Percentiles rank a stretch among this genome's conserved stretches.
Evolutionary conservation across 768 basidiomycete species (phyloP).

Genomic region (Suillus alpinus): DNA sequence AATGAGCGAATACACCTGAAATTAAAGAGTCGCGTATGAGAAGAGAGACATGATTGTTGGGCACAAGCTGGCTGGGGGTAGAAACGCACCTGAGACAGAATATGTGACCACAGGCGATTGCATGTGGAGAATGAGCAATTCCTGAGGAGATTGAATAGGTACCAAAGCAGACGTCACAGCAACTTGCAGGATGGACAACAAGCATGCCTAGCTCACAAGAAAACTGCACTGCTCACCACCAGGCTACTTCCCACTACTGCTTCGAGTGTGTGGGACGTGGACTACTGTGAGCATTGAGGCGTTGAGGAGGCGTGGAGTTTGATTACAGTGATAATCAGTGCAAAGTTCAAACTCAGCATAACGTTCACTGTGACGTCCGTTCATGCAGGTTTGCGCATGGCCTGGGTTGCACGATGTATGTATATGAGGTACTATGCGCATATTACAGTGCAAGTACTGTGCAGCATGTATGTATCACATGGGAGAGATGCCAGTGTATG

Average conservation of each 20-base stretch:
- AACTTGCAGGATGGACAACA: slow-evolving; percentile 65
- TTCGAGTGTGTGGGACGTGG: background rate
- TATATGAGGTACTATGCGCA: too few species aligned
- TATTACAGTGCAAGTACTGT: too few species aligned
- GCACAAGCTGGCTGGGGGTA: slow-evolving; percentile 6
- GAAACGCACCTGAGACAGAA: slow-evolving; percentile 64
- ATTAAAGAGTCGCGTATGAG: slow-evolving; percentile 4
- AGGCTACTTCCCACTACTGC: background rate
- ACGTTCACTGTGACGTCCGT: background rate
- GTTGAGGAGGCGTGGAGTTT: background rate
- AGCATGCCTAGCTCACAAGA: slow-evolving; percentile 42
- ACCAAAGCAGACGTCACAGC: slow-evolving; percentile 76
- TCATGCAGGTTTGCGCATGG: too few species aligned
- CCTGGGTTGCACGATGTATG: too few species aligned
- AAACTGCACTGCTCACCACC: slow-evolving; percentile 1
- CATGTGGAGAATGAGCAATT: slow-evolving; percentile 54
- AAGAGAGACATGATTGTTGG: background rate
- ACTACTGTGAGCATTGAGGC: background rate
- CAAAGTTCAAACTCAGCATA: background rate
- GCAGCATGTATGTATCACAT: too few species aligned
- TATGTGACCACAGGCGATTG: slow-evolving; percentile 74
- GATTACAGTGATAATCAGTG: background rate
- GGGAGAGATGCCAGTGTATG: too few species aligned
- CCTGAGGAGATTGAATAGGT: slow-evolving; percentile 50
- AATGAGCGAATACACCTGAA: slow-evolving; percentile 55